Base-by-base conservation (phyloP, 2,329 filamentous ascomycete genomes). In the Pseudopithomyces chartarum region DNA sequence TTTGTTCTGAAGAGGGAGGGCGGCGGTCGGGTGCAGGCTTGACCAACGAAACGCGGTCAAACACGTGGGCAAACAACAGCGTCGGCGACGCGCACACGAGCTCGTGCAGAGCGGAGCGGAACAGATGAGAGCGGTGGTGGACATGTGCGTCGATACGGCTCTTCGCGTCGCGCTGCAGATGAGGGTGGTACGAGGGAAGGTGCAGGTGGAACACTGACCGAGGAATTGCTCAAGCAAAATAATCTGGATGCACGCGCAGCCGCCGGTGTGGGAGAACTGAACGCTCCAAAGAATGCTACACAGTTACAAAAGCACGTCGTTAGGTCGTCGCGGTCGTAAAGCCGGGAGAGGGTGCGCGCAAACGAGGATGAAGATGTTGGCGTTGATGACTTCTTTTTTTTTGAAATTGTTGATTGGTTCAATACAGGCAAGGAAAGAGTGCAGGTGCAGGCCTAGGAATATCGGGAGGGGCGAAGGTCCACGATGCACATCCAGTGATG, bases 241-340 rank as follows among this genome's bases (percentile, higher is more conserved):
- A 65, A 61, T 60, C 57, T 57, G 51, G 42, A 54, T 52, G 47
- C 55, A 57, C 59, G 56, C 55, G 39, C 51, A 53, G 60, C 57
- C 47, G 46, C 47, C 51, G 38, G 36, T 4, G 4, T 4, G 26
- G 52, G 52, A 56, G 57, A 69, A 72, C 58, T 63, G 54, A 76
- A 75, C 68, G 70, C 73, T 76, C 69, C 70, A 76, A 73, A 72
- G 60, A 71, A 76, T 73, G 73, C 73, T 73, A 64, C 70, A 71
- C 56, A 61, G 33, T 54, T 67, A 64, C 71, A 72, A 73, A 73
- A 68, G 66, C 68, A 70, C 67, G 70, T 76, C 73, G 74, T 76
- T 60, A 76, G 50, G 69, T 76, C 74, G 74, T 76, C 66, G 71
- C 69, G 66, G 68, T 76, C 73, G 73, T 76, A 56, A 75, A 70